Percentiles rank a stretch among this genome's conserved stretches.
Evolutionary conservation across 2,329 filamentous ascomycete species (phyloP).

Genomic region (Penicillium sp.): DNA sequence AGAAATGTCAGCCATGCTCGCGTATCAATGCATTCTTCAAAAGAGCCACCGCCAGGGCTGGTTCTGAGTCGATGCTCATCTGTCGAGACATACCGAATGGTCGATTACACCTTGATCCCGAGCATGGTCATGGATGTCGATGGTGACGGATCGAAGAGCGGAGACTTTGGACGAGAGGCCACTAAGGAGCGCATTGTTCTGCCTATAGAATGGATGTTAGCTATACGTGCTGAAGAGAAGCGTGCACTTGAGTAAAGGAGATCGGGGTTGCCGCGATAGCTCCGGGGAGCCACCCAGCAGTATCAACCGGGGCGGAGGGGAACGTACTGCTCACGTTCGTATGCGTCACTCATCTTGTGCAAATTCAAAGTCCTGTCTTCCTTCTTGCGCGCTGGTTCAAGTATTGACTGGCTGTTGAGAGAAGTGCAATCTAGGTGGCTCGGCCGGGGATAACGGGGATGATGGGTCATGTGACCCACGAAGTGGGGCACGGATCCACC

Average conservation of each 20-base stretch:
- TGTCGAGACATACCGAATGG: constrained; percentile 66
- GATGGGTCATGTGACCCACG: constrained; percentile 16
- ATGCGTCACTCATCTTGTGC: constrained; percentile 68
- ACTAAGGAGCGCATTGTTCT: constrained; percentile 93
- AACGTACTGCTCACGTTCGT: constrained; percentile 70
- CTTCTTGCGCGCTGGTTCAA: neutral
- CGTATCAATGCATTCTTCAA: neutral
- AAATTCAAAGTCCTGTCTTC: neutral
- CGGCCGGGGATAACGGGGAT: constrained; percentile 8
- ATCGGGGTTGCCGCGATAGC: neutral
- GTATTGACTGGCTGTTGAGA: neutral
- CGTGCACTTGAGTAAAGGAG: neutral
- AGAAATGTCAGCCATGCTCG: constrained; percentile 4
- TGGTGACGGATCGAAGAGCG: constrained; percentile 86
- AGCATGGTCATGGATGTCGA: constrained; percentile 98
- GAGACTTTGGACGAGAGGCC: constrained; percentile 90
- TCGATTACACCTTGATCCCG: constrained; percentile 86
- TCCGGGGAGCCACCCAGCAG: neutral
- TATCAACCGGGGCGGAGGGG: neutral
- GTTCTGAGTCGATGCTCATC: neutral
- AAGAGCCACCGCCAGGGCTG: neutral
- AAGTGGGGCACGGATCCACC: too few relatives aligned
- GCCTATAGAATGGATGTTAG: constrained; percentile 48
- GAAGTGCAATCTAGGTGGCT: constrained; percentile 9
- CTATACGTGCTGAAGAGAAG: neutral